phyloP scores from a whole-genome alignment of 306 rosid species.

The Mucuna pruriens region DNA sequence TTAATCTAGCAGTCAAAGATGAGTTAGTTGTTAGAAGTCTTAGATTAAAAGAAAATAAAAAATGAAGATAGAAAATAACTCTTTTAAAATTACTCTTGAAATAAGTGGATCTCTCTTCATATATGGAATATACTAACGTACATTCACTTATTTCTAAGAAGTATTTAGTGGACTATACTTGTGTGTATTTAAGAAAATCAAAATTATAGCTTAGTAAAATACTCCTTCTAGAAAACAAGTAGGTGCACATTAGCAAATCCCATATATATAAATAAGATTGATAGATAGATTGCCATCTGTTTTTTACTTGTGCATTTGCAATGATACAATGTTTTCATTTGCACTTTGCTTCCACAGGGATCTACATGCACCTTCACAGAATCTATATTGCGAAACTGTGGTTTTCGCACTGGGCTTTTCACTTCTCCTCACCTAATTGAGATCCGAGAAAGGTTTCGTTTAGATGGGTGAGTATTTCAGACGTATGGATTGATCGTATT shows the following conservation, averaged over 20 bases:
- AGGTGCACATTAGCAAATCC: too few relatives aligned
- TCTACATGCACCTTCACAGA: constrained; percentile 96
- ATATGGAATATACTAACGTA: too few relatives aligned
- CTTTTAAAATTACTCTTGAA: too few relatives aligned
- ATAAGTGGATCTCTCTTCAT: too few relatives aligned
- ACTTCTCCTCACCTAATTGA: constrained; percentile 99
- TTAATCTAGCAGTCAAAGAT: too few relatives aligned
- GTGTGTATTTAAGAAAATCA: not conserved
- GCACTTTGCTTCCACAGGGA: constrained; percentile 61
- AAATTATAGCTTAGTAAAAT: too few relatives aligned
- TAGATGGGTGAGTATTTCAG: constrained; percentile 79
- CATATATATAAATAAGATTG: not conserved
- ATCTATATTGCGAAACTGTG: constrained; percentile 83
- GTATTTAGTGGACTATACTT: too few relatives aligned
- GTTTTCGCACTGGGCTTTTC: constrained; percentile 91
- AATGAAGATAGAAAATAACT: too few relatives aligned
- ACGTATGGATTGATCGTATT: constrained; percentile 16
- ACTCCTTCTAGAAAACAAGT: too few relatives aligned
- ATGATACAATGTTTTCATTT: constrained; percentile 31
- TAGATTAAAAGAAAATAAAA: too few relatives aligned
- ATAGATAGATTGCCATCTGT: not conserved
- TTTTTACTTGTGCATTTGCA: constrained; percentile 18
- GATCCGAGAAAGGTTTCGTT: constrained; percentile 86
- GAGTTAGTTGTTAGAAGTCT: too few relatives aligned
- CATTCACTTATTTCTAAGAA: too few relatives aligned